Evolutionary conservation across 352 stramenopile species (phyloP), one percentile per base, ranked within the genome.

Genomic region (Globisporangium okanoganense): DNA sequence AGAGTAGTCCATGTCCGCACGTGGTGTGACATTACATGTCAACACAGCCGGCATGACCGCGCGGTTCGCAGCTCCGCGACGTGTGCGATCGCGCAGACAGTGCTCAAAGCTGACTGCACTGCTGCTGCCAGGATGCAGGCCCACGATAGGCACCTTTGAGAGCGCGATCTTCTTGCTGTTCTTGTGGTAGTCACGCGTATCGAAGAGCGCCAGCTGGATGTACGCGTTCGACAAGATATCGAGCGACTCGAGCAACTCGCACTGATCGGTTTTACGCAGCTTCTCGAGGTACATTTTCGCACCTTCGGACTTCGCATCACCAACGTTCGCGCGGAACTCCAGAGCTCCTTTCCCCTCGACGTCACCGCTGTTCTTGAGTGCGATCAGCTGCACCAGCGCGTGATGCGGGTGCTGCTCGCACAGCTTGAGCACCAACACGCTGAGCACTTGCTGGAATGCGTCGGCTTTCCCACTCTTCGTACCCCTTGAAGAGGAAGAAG

Each of bases 401-500:
- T 99, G 96, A 60, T 99, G 97, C 18, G 97, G 97, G 61, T 99
- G 96, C 31, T 99, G 90, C 13, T 78, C 73, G 59, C 94, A 97
- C 59, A 99, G 80, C 49, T 93, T 95, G 13, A 96, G 65, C 40
- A 99, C 87, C 6, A 99, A 67, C 18, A 77, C 67, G 27, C 85
- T 82, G 14, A 99, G 69, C 1, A 85, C 87, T 12, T 68, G 79
- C 74, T 98, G 84, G 72, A 98, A 98, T 5, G 65, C 47, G 56
- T 61, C 33, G 2, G 38, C 50, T 38, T 62, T 53, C 12, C 36
- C 56, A 47, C 50, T 44, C 7, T 18, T 7, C 16, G 10, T 22
- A 5, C 40, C 9, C 40, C 18, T 18, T 12, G 40, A 45, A 45
- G 40, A 12, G 40, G 18, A 45, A 4, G 40, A 45, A 45, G 16